Conservation (phyloP, 768 basidiomycete genomes). For the Auriscalpium microsporum region DNA sequence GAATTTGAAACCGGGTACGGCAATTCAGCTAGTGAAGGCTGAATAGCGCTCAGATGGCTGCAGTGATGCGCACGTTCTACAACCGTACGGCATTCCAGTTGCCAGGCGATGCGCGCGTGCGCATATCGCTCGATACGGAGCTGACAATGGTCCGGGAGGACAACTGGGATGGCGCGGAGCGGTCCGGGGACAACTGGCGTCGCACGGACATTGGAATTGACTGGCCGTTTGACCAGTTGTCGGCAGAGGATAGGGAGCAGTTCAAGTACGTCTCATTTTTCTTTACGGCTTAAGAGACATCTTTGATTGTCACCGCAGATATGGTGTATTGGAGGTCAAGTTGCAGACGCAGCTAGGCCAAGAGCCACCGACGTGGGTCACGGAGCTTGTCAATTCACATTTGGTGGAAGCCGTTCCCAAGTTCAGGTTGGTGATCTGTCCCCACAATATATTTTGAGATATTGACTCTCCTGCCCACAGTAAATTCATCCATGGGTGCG, state of each 20-base stretch:
- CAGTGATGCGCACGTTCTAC: slow-evolving; percentile 96
- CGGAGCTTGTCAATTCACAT: slow-evolving; percentile 91
- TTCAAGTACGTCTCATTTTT: slow-evolving; percentile 59
- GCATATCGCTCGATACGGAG: slow-evolving; percentile 96
- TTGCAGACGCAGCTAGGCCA: slow-evolving; percentile 94
- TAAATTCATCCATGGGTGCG: slow-evolving; percentile 95
- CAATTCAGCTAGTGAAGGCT: neutral
- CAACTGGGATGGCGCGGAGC: slow-evolving; percentile 79
- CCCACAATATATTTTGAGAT: neutral
- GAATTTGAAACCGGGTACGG: slow-evolving; percentile 72
- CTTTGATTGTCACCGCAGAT: slow-evolving; percentile 29
- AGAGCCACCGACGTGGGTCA: slow-evolving; percentile 93
- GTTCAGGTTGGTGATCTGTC: slow-evolving; percentile 43
- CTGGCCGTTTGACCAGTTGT: slow-evolving; percentile 74
- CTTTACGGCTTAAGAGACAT: neutral
- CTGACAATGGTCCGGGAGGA: slow-evolving; percentile 92
- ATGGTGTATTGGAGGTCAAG: slow-evolving; percentile 96
- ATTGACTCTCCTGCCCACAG: slow-evolving; percentile 28
- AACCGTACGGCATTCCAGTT: slow-evolving; percentile 99
- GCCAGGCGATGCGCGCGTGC: slow-evolving; percentile 96
- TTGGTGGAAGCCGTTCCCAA: slow-evolving; percentile 97
- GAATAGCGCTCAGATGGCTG: neutral
- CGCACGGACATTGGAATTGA: slow-evolving; percentile 91
- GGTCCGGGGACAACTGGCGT: slow-evolving; percentile 89
- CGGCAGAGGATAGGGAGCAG: slow-evolving; percentile 74